Percentiles rank a stretch among this genome's conserved stretches.
Evolutionary conservation across 2,329 filamentous ascomycete species (phyloP).

Genomic region (Neonectria faginata): DNA sequence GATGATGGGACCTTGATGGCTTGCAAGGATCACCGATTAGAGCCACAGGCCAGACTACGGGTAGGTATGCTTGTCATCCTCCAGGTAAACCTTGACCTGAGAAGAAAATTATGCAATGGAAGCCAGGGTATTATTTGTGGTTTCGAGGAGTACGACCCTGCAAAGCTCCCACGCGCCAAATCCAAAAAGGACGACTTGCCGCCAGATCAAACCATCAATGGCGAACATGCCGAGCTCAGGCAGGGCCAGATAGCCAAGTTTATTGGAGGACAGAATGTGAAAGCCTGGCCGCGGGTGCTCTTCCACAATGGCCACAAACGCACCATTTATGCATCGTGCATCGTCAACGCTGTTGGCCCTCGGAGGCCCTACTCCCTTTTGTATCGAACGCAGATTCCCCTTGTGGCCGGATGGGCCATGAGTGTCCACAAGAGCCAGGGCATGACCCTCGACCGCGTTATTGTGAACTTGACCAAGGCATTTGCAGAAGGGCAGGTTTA

Average conservation of each 20-base stretch:
- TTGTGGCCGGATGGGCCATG: conserved; percentile 71
- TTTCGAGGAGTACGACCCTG: conserved; percentile 25
- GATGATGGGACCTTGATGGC: conserved; percentile 23
- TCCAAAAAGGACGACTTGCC: not conserved
- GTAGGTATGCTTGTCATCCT: conserved; percentile 40
- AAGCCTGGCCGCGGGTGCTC: conserved; percentile 51
- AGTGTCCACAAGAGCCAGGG: conserved; percentile 74
- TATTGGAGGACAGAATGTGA: conserved; percentile 2
- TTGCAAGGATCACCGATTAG: conserved; percentile 29
- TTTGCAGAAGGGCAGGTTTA: conserved; percentile 72
- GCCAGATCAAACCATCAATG: conserved; percentile 3
- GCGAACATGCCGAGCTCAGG: conserved; percentile 21
- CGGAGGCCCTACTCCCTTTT: conserved; percentile 60
- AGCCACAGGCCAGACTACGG: conserved; percentile 28
- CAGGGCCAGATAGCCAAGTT: conserved; percentile 26
- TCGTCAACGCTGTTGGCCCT: conserved; percentile 60
- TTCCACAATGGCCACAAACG: conserved; percentile 61
- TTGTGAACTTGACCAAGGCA: conserved; percentile 62
- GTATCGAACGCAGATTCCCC: conserved; percentile 70
- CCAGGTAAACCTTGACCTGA: conserved; percentile 38
- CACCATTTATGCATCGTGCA: conserved; percentile 65
- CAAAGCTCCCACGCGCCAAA: conserved; percentile 14
- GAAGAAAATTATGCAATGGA: conserved; percentile 37
- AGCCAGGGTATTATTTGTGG: conserved; percentile 44
- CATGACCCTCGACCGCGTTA: conserved; percentile 69